These are phyloP conservation scores for Tetradesmus lagerheimii DNA, from an alignment of 139 green algal genomes.

Conservation along the genomic window DNA sequence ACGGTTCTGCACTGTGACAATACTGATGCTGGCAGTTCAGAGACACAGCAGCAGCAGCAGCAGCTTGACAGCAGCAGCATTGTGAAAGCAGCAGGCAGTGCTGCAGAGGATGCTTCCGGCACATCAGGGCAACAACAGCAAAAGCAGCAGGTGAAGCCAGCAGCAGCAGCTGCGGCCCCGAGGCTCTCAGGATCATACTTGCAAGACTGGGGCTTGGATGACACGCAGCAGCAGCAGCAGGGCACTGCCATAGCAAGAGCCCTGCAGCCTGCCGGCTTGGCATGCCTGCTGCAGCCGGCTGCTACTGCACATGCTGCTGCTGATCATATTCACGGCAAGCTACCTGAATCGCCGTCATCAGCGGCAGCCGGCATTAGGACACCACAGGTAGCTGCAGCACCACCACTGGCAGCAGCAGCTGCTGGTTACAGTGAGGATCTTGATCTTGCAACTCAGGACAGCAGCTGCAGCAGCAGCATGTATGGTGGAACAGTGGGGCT, in stretches of 20 bases:
- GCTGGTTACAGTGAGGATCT: neutral
- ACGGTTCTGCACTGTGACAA: neutral
- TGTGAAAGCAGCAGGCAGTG: neutral
- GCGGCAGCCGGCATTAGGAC: neutral
- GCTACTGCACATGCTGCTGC: neutral
- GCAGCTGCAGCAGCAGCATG: slow-evolving; percentile 42
- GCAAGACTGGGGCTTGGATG: slow-evolving; percentile 23
- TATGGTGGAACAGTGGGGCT: neutral
- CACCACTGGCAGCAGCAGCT: slow-evolving; percentile 9
- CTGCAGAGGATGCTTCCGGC: neutral
- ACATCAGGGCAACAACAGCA: neutral
- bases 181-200: neutral
- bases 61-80: neutral
- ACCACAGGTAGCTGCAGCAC: neutral
- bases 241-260: neutral
- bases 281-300: neutral
- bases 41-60: neutral
- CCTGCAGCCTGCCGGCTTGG: neutral
- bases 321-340: neutral
- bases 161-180: slow-evolving; percentile 14
- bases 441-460: too few relatives aligned
- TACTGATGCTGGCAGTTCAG: neutral
- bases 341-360: neutral
- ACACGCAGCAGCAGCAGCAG: slow-evolving; percentile 37
- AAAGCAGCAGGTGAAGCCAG: slow-evolving; percentile 25